A percentile compares a stretch with the other conserved stretches of the same genome.
Conservation (phyloP, 2,329 filamentous ascomycete genomes). For the Fusarium nurragi region DNA sequence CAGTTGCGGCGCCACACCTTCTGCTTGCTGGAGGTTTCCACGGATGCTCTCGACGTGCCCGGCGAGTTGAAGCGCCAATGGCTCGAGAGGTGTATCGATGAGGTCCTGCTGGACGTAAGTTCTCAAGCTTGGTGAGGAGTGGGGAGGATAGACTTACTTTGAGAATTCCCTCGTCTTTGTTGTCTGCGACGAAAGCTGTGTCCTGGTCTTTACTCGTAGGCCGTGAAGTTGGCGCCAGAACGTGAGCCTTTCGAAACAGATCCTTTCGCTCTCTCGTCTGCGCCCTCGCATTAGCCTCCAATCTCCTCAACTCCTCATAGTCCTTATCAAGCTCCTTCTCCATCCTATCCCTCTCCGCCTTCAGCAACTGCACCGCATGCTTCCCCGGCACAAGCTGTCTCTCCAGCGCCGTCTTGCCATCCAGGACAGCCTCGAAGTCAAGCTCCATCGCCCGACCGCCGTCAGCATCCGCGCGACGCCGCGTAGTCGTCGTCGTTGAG, state of each 20-base stretch:
- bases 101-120: constrained; percentile 46
- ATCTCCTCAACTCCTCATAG: constrained; percentile 58
- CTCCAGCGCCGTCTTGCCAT: constrained; percentile 66
- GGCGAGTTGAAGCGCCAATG: constrained; percentile 58
- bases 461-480: constrained; percentile 41
- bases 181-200: constrained; percentile 14
- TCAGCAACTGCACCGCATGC: constrained; percentile 70
- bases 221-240: constrained; percentile 55
- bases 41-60: constrained; percentile 67
- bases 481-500: constrained; percentile 35
- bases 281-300: constrained; percentile 66
- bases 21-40: constrained; percentile 63
- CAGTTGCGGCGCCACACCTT: constrained; percentile 61
- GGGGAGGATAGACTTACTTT: constrained; percentile 28
- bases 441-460: constrained; percentile 67
- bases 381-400: constrained; percentile 68
- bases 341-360: constrained; percentile 65
- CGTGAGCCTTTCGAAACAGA: constrained; percentile 59
- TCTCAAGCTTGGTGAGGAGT: neutral
- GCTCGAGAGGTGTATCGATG: constrained; percentile 55
- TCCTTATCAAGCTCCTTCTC: constrained; percentile 66
- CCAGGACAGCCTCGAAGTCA: constrained; percentile 71
- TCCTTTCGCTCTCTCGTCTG: constrained; percentile 63
- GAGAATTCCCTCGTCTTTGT: constrained; percentile 26
- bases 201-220: constrained; percentile 18